Evolutionary conservation across 345 rosid species (phyloP).

Genomic region (Arabis hirsuta): DNA sequence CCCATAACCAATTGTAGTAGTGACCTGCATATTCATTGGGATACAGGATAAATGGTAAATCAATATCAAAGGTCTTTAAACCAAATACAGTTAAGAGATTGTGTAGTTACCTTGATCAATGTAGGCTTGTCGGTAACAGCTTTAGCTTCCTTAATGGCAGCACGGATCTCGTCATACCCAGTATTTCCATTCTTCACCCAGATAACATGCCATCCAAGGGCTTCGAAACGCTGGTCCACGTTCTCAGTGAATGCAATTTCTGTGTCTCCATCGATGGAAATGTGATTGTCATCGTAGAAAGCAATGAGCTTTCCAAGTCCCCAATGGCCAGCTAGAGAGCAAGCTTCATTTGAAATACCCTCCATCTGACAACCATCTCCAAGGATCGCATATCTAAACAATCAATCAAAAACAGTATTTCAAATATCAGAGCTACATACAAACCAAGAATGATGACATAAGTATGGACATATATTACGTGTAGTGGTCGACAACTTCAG

Average conservation of each 20-base stretch:
- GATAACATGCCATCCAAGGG: constrained; percentile 99
- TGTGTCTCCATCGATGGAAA: constrained; percentile 97
- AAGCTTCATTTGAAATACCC: constrained; percentile 90
- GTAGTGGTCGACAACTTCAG: constrained; percentile 83
- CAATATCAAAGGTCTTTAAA: constrained; percentile 14
- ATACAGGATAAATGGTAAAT: constrained; percentile 19
- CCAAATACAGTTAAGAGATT: background rate
- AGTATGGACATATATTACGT: constrained; percentile 56
- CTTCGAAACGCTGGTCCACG: constrained; percentile 88
- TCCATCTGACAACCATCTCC: constrained; percentile 99
- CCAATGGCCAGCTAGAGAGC: constrained; percentile 97
- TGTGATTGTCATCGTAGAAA: constrained; percentile 98
- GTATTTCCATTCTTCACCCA: constrained; percentile 99
- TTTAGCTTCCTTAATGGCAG: constrained; percentile 99
- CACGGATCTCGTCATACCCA: constrained; percentile 97
- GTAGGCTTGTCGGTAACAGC: constrained; percentile 93
- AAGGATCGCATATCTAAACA: constrained; percentile 64
- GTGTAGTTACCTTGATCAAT: constrained; percentile 66
- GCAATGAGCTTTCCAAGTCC: constrained; percentile 99
- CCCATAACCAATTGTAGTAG: constrained; percentile 96
- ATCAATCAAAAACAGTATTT: constrained; percentile 10
- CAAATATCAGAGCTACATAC: background rate
- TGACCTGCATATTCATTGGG: constrained; percentile 52
- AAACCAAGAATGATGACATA: constrained; percentile 19
- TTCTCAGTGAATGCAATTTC: constrained; percentile 96